A percentile compares a stretch with the other conserved stretches of the same genome.
phyloP scores from a whole-genome alignment of 2,329 filamentous ascomycete species.

The Penicillium palitans region DNA sequence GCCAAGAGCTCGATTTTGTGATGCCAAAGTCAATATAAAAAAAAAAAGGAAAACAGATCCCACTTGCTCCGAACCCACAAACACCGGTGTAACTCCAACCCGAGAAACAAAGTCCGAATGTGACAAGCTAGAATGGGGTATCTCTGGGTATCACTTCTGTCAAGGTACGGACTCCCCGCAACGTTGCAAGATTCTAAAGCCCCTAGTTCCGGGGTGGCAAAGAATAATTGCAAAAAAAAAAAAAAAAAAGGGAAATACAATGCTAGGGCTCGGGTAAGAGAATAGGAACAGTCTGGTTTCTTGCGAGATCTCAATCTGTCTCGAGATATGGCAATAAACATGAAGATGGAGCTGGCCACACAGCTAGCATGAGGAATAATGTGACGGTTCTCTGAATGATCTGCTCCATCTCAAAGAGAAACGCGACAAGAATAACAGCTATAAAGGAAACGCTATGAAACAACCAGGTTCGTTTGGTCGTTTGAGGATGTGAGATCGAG shows the following conservation, averaged over 20 bases:
- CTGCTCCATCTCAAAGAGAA: not conserved
- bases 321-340: constrained; percentile 6
- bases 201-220: not conserved
- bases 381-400: not conserved
- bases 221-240: not conserved
- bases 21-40: not conserved
- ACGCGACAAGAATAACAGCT: constrained; percentile 1
- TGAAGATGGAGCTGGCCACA: not conserved
- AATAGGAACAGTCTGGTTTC: constrained; percentile 1
- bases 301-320: constrained; percentile 4
- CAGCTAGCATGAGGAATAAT: not conserved
- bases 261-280: not conserved
- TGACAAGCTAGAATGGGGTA: not conserved
- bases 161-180: no score
- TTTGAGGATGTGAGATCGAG: not conserved
- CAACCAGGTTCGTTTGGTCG: not conserved
- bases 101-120: not conserved
- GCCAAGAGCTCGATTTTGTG: not conserved
- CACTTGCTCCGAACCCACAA: not conserved
- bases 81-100: not conserved
- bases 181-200: not conserved
- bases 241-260: not conserved
- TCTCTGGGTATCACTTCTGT: not conserved
- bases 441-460: constrained; percentile 1
- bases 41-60: not conserved